Evolutionary conservation across 305 asterid species (phyloP).

Genomic region (Solanum hybrid): DNA sequence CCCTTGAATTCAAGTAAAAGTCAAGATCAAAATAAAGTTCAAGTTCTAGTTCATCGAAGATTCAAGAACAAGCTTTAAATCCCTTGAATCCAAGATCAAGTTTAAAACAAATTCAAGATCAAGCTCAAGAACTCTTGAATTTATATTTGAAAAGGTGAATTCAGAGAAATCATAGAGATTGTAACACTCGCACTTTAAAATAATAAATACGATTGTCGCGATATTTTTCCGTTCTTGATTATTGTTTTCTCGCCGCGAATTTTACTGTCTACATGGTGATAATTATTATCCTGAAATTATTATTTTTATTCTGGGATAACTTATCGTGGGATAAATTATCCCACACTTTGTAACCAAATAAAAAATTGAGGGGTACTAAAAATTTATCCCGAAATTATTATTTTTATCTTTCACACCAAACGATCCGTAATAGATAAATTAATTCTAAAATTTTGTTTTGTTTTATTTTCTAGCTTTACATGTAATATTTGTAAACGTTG

Average conservation of each 20-base stretch:
- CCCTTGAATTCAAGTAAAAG: too few species aligned
- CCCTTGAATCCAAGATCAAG: too few species aligned
- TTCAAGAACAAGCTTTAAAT: too few species aligned
- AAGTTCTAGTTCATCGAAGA: too few species aligned
- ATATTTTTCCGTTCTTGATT: background rate
- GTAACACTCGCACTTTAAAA: background rate
- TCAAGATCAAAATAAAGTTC: too few species aligned
- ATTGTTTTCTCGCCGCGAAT: background rate
- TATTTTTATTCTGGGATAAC: too few species aligned
- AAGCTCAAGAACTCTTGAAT: background rate
- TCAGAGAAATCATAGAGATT: background rate
- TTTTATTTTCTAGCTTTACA: background rate
- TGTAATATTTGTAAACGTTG: background rate
- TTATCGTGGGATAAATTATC: too few species aligned
- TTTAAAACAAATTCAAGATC: background rate
- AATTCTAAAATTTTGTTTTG: background rate
- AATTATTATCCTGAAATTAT: too few species aligned
- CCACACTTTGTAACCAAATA: background rate
- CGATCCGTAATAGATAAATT: background rate
- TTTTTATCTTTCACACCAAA: background rate
- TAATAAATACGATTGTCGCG: background rate
- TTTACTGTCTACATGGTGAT: background rate
- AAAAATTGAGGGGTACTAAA: background rate
- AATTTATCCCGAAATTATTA: too few species aligned
- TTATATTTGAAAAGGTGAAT: background rate